A percentile compares a stretch with the other conserved stretches of the same genome.
These are phyloP conservation scores for Alternaria panax DNA, from an alignment of 2,329 filamentous ascomycete genomes.

Conservation along the genomic window DNA sequence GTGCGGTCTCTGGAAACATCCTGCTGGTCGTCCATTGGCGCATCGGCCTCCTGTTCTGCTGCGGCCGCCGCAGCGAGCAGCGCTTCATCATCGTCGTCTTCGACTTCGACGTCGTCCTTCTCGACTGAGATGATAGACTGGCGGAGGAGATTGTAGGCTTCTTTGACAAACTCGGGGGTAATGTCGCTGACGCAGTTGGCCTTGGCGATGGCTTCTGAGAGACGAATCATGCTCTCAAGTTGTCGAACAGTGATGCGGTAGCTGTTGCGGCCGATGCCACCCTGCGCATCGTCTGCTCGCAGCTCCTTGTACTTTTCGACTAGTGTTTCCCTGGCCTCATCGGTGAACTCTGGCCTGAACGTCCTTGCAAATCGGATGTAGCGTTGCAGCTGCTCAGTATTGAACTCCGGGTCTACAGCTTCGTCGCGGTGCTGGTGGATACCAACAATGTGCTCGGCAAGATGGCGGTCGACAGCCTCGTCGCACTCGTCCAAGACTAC, in stretches of 20 bases:
- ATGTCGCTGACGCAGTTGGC: slow-evolving; percentile 96
- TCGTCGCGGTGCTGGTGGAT: slow-evolving; percentile 93
- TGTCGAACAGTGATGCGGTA: slow-evolving; percentile 98
- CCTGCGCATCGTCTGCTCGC: slow-evolving; percentile 89
- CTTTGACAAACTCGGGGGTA: slow-evolving; percentile 81
- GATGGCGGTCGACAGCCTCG: slow-evolving; percentile 85
- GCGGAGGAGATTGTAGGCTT: slow-evolving; percentile 88
- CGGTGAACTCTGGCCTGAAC: slow-evolving; percentile 90
- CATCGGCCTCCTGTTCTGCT: slow-evolving; percentile 53
- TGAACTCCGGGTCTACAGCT: slow-evolving; percentile 90
- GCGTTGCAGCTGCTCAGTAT: slow-evolving; percentile 92
- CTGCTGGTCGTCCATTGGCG: slow-evolving; percentile 44
- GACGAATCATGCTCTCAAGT: slow-evolving; percentile 91
- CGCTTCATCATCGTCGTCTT: slow-evolving; percentile 75
- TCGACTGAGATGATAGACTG: slow-evolving; percentile 98
- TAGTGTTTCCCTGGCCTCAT: slow-evolving; percentile 82
- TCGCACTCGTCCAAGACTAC: slow-evolving; percentile 97
- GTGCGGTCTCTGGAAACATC: slow-evolving; percentile 43
- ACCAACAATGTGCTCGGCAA: slow-evolving; percentile 92
- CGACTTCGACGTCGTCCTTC: slow-evolving; percentile 95
- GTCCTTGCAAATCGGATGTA: slow-evolving; percentile 97
- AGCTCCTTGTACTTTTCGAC: slow-evolving; percentile 97
- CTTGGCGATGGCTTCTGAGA: slow-evolving; percentile 98
- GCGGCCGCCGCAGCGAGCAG: slow-evolving; percentile 61
- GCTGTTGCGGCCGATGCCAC: slow-evolving; percentile 90